Evolutionary conservation across 2,329 filamentous ascomycete species (phyloP).

Genomic region (Penicillium sp.): DNA sequence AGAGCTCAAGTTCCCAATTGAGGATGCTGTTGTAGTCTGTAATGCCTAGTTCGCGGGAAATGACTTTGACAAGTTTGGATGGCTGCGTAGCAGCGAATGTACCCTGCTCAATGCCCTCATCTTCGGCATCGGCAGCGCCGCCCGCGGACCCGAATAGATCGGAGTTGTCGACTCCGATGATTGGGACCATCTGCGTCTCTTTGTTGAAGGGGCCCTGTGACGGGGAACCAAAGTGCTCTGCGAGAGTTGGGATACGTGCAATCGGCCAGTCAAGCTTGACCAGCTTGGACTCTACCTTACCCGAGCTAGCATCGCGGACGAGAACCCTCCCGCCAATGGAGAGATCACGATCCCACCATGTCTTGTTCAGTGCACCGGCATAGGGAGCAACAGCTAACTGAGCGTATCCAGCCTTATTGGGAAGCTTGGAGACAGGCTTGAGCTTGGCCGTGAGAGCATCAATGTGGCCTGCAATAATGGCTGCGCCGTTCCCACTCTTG

Average conservation of each 20-base stretch:
- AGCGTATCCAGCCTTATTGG: slow-evolving; percentile 81
- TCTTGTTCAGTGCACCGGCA: slow-evolving; percentile 81
- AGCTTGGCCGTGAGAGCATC: slow-evolving; percentile 89
- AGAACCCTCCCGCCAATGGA: slow-evolving; percentile 88
- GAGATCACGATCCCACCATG: slow-evolving; percentile 97
- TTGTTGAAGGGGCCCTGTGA: slow-evolving; percentile 72
- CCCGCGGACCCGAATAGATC: slow-evolving; percentile 50
- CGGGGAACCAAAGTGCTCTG: slow-evolving; percentile 87
- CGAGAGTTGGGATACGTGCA: slow-evolving; percentile 87
- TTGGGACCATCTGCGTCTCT: slow-evolving; percentile 93
- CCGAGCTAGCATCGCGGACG: slow-evolving; percentile 71
- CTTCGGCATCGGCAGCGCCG: slow-evolving; percentile 34
- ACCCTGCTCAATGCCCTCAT: slow-evolving; percentile 55
- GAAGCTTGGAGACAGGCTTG: slow-evolving; percentile 87
- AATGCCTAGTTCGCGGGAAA: slow-evolving; percentile 78
- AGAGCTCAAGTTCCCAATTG: slow-evolving; percentile 97
- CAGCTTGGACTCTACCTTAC: slow-evolving; percentile 79
- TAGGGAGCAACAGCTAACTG: slow-evolving; percentile 94
- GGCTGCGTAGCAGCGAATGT: slow-evolving; percentile 86
- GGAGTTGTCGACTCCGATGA: slow-evolving; percentile 84
- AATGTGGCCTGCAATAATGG: slow-evolving; percentile 88
- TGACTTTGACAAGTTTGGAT: slow-evolving; percentile 79
- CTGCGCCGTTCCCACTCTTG: slow-evolving; percentile 81
- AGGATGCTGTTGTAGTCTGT: slow-evolving; percentile 74
- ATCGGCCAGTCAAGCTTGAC: slow-evolving; percentile 96